Base-by-base conservation (phyloP, 306 rosid species). In the Neltuma alba region DNA sequence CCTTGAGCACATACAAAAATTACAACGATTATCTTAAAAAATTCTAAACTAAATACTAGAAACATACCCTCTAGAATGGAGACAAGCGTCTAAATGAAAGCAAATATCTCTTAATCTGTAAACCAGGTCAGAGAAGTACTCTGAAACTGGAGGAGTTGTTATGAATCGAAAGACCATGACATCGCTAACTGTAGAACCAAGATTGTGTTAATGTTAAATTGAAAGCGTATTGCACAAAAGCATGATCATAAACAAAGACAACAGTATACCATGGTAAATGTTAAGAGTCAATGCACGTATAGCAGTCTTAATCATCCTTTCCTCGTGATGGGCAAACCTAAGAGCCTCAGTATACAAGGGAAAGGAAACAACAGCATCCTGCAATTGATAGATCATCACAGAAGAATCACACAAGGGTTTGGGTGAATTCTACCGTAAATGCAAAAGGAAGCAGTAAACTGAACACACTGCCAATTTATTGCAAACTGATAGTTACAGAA, bases 321-420 rank as follows among this genome's bases (percentile, higher is more conserved):
- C 98, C 74, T 87, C 91, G 2, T 91, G 91, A 62, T 74, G 80
- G 66, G 98, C 89, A 83, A 93, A 93, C 80, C 87, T 90, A 65
- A 91, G 88, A 82, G 97, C 98, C 85, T 91, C 95, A 7, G 75
- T 70, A 70, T 90, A 93, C 85, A 91, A 80, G 60, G 98, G 98
- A 89, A 91, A 91, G 67, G 98, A 91, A 41, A 83, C 87, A 80
- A 91, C 93, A 75, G 86, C 80, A 69, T 69, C 36, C 74, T 69
- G 38, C 55, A 42, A 23, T 41, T 69, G 34, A 42, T 41, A 25
- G 54, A 47, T 40, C 21, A 68, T 54, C n/a, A 41, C 16, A 66
- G 3, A 68, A 41, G 25, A 25, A 15, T 21, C 10, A 68, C 30
- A 37, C 73, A 65, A 71, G 25, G 38, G 15, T 65, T 74, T 52